These are phyloP conservation scores for Agrocybe praecox DNA, from an alignment of 768 basidiomycete genomes.

Conservation along the genomic window DNA sequence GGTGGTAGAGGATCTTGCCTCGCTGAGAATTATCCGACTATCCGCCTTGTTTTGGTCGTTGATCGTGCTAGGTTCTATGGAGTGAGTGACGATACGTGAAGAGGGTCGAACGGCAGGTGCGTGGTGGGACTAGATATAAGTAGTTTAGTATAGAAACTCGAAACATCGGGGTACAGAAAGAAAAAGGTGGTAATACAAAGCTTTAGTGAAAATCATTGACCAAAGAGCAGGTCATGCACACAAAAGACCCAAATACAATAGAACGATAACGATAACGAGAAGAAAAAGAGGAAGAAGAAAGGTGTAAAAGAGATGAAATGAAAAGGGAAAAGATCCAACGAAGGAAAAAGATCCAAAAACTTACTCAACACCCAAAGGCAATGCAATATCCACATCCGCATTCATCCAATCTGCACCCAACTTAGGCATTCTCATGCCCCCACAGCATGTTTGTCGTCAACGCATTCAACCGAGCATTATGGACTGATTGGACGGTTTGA, in stretches of 20 bases:
- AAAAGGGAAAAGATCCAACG: constrained; percentile 1
- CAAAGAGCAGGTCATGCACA: neutral
- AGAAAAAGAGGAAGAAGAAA: neutral
- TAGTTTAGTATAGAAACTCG: neutral
- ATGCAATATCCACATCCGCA: constrained; percentile 68
- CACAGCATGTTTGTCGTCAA: too few relatives aligned
- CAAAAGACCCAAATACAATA: too few relatives aligned
- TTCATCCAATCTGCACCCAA: constrained; percentile 80
- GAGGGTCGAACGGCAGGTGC: constrained; percentile 54
- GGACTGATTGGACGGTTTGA: too few relatives aligned
- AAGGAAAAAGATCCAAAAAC: too few relatives aligned
- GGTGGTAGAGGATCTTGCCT: constrained; percentile 19
- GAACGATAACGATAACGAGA: too few relatives aligned
- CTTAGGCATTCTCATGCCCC: constrained; percentile 49
- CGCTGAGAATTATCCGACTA: too few relatives aligned
- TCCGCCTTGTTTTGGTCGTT: too few relatives aligned
- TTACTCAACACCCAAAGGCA: constrained; percentile 67
- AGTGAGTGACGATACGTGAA: constrained; percentile 54
- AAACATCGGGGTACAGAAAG: neutral
- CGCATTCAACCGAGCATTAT: neutral
- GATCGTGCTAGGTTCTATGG: constrained; percentile 58
- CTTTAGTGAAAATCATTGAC: neutral
- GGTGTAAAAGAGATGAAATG: neutral
- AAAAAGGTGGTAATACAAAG: neutral
- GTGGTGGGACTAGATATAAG: constrained; percentile 20